Base-by-base conservation (phyloP, 1,284 basidiomycete genomes). In the Cryptococcus sp. region DNA sequence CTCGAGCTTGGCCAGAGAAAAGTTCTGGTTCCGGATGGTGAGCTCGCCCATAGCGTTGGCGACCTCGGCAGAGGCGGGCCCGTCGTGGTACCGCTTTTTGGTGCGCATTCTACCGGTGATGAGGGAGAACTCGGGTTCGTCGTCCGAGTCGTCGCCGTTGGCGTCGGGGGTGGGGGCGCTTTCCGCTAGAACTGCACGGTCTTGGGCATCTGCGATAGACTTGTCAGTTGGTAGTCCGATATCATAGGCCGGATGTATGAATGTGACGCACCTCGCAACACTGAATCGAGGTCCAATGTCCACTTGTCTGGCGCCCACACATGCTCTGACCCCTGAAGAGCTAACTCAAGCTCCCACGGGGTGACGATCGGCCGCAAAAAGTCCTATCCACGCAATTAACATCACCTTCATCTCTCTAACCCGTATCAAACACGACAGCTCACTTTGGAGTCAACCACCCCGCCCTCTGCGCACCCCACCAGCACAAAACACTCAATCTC, bases 401-500 rank as follows among this genome's bases (percentile, higher is more conserved):
- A 52, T 20, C 2, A 35, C 39, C 46, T 35, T 46, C 21, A 56
- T 56, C n/a, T 51, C n/a, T 35, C 11, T 24, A 13, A 23, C 5
- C n/a, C 18, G 12, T 40, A n/a, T 2, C 24, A 28, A 23, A 24
- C 50, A 44, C 15, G n/a, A n/a, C 16, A 33, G 61, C 73, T 5
- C 45, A 87, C 88, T 79, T 88, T 90, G 0, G 87, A 82, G 49
- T 96, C 91, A 16, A 96, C 83, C 39, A 98, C 75, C 50, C 89
- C 91, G 66, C 95, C 95, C 73, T 98, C 95, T 0, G 88, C 87
- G 76, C 95, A 98, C 0, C 94, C 94, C 1, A 97, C 87, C 56
- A 98, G 82, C 5, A 98, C 87, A 68, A 94, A 98, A 68, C 92
- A 94, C 71, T 98, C 95, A 50, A 99, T 87, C 74, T 98, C 94